Percentiles rank a stretch among this genome's conserved stretches.
Conservation (phyloP, 495 filamentous ascomycete genomes). For the Baudoinia panamericana region DNA sequence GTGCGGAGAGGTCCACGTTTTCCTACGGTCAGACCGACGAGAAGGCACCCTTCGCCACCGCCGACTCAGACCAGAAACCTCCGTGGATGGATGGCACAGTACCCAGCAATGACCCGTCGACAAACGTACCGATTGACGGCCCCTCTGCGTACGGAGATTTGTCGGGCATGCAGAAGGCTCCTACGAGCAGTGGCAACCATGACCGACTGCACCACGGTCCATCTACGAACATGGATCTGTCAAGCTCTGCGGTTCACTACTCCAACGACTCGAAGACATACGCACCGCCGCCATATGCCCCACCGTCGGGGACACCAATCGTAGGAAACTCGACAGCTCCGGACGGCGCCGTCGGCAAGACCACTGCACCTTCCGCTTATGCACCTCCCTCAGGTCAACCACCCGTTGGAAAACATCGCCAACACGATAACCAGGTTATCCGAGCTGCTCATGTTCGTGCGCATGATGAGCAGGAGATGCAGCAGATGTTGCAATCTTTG, state of each 20-base stretch:
- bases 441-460: slow-evolving; percentile 29
- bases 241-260: neutral
- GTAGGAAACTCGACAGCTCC: neutral
- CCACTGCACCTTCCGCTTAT: slow-evolving; percentile 1
- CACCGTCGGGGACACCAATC: slow-evolving; percentile 1
- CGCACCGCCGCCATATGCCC: slow-evolving; percentile 11
- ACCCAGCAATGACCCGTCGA: too few species aligned
- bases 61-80: too few species aligned
- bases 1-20: too few species aligned
- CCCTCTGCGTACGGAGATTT: too few species aligned
- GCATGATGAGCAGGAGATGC: slow-evolving; percentile 36
- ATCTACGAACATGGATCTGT: neutral
- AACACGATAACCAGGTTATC: slow-evolving; percentile 30
- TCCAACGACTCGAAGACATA: too few species aligned
- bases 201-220: neutral
- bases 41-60: too few species aligned
- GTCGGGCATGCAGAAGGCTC: too few species aligned
- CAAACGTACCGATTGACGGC: too few species aligned
- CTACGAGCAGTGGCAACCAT: too few species aligned
- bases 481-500: slow-evolving; percentile 29
- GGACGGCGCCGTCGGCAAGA: too few species aligned
- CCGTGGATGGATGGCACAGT: too few species aligned
- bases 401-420: neutral
- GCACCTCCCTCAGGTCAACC: slow-evolving; percentile 8
- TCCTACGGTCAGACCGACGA: too few species aligned